These are phyloP conservation scores for Puccinia polysora DNA, from an alignment of 1,284 basidiomycete genomes.

Conservation along the genomic window DNA sequence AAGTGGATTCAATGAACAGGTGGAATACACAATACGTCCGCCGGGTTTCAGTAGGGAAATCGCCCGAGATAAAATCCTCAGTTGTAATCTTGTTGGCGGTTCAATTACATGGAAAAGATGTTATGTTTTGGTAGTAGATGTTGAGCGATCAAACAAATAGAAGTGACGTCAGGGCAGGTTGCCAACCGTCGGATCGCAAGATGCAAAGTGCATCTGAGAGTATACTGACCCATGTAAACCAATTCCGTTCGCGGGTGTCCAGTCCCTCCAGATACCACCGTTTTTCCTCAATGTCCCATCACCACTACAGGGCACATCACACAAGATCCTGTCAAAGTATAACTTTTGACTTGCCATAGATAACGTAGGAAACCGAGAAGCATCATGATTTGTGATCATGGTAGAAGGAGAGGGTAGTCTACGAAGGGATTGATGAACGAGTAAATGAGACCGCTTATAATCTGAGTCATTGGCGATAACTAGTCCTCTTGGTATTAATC, in stretches of 20 bases:
- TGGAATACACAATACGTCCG: slow-evolving; percentile 93
- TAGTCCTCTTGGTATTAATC: slow-evolving; percentile 62
- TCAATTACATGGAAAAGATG: slow-evolving; percentile 7
- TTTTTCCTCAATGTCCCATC: slow-evolving; percentile 97
- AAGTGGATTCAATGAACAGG: slow-evolving; percentile 92
- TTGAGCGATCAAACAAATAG: too few relatives aligned
- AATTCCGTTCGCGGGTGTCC: slow-evolving; percentile 83
- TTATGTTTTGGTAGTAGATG: slow-evolving; percentile 17
- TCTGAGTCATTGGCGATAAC: slow-evolving; percentile 88
- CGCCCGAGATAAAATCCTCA: slow-evolving; percentile 83
- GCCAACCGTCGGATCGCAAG: not conserved
- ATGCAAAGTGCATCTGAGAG: not conserved
- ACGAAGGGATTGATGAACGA: slow-evolving; percentile 88
- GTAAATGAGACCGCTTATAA: slow-evolving; percentile 87
- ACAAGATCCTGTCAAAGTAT: slow-evolving; percentile 86
- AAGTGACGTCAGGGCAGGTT: too few relatives aligned
- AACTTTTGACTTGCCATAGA: slow-evolving; percentile 59
- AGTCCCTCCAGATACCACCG: slow-evolving; percentile 87
- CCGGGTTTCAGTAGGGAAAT: slow-evolving; percentile 82
- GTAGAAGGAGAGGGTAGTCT: slow-evolving; percentile 86
- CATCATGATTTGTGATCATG: slow-evolving; percentile 94
- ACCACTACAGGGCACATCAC: slow-evolving; percentile 95
- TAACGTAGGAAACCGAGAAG: slow-evolving; percentile 77
- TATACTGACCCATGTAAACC: slow-evolving; percentile 72
- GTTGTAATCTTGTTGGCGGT: slow-evolving; percentile 64